Conservation (phyloP, 106 monocot genomes). For the Acanthochlamys bracteata region DNA sequence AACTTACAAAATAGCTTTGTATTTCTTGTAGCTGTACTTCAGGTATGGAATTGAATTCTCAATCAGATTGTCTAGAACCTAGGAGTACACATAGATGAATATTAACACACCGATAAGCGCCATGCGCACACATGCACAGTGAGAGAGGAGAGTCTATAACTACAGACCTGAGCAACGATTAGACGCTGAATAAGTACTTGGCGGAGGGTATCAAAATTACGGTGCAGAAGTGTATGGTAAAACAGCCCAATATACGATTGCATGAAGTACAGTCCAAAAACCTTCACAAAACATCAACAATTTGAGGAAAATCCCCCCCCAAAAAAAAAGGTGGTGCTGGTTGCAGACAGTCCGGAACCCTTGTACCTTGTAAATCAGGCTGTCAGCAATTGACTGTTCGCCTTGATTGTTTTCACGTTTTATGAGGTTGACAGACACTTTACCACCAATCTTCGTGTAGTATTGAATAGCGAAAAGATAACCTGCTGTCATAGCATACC, state of each 20-base stretch:
- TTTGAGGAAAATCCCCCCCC: not conserved
- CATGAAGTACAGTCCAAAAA: conserved; percentile 95
- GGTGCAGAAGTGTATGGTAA: conserved; percentile 68
- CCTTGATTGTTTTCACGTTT: conserved; percentile 74
- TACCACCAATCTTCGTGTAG: conserved; percentile 83
- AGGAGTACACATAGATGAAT: conserved; percentile 1
- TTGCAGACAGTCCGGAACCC: too few relatives aligned
- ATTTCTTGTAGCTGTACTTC: conserved; percentile 88
- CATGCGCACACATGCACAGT: too few relatives aligned
- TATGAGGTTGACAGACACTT: conserved; percentile 67
- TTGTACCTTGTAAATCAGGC: conserved; percentile 82
- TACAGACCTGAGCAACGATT: conserved; percentile 75
- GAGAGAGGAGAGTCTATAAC: not conserved
- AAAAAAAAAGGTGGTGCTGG: too few relatives aligned
- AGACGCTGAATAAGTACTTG: conserved; percentile 77
- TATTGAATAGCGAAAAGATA: conserved; percentile 85
- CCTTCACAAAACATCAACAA: conserved; percentile 31
- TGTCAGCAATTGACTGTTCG: conserved; percentile 81
- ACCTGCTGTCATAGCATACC: conserved; percentile 60
- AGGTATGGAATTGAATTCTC: conserved; percentile 87
- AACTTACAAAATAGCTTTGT: conserved; percentile 72
- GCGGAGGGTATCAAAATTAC: conserved; percentile 61
- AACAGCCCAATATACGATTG: conserved; percentile 93
- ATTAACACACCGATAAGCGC: conserved; percentile 1
- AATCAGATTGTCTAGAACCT: conserved; percentile 82